Base-by-base conservation (phyloP, 345 rosid species). In the Bruguiera sexangula region DNA sequence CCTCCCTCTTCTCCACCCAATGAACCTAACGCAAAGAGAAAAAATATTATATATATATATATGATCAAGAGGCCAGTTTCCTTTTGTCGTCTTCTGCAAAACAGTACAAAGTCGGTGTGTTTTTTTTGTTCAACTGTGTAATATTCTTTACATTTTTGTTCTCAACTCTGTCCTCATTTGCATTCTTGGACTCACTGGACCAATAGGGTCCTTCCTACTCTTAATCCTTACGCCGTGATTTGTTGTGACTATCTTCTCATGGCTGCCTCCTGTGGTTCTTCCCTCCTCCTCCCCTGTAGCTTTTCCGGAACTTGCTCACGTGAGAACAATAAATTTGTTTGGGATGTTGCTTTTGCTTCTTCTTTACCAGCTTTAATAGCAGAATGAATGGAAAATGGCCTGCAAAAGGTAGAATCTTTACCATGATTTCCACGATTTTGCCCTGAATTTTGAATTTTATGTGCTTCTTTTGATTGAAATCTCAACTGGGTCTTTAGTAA, bases 1-100 rank as follows among this genome's bases (percentile, higher is more conserved):
- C 3, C 10, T 30, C 56, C 27, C 60, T 69, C 52, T 65, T 71
- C 82, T 62, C 87, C 75, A 67, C 85, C 83, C 22, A 62, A 53
- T 29, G 31, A 70, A 72, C 50, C 64, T 18, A 20, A 52, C 36
- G 59, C 57, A 16, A 58, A 71, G 29, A 6, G 8, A 6, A 6
- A 8, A 34, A 34, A 31, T 7, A 32, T 32, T 1, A 34, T 6
- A 65, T 10, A 39, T 39, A 39, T 39, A 15, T 32, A 57, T 53
- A 34, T 56, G 50, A 27, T 58, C 62, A 65, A 53, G 56, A 72
- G 65, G 63, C 62, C 68, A 60, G 20, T 51, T 20, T 73, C 61
- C 2, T 51, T 66, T 72, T 75, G 75, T 69, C 30, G 64, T 72
- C 76, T 59, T 63, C 63, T 55, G 48, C 70, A 18, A 18, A 69